A percentile compares a stretch with the other conserved stretches of the same genome.
Conservation (phyloP, 352 stramenopile genomes). For the Phytopythium mirpurense region DNA sequence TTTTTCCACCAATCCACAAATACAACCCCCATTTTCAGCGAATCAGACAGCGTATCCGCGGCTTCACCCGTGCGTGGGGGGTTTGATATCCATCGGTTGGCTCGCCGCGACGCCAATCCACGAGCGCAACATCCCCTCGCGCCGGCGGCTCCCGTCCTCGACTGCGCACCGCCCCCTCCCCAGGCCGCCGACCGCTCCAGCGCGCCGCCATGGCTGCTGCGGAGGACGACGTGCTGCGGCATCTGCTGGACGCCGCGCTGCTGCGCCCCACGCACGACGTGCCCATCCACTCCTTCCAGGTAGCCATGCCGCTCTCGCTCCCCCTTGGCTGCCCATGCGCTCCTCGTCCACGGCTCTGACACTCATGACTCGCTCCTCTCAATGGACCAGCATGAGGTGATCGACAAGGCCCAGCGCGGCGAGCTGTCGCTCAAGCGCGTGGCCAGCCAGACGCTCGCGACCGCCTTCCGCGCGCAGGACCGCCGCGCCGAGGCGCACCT, state of each 20-base stretch:
- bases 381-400: conserved; percentile 39
- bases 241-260: conserved; percentile 51
- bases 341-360: no score
- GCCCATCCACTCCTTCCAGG: conserved; percentile 61
- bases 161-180: background rate
- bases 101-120: background rate
- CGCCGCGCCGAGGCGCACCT: conserved; percentile 53
- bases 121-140: background rate
- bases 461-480: conserved; percentile 47
- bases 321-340: no score
- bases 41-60: background rate
- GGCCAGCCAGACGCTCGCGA: conserved; percentile 51
- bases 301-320: no score
- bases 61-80: no score
- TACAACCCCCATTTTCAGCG: background rate
- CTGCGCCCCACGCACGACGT: conserved; percentile 36
- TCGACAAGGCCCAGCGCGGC: conserved; percentile 53
- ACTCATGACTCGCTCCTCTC: background rate
- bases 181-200: background rate
- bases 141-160: background rate
- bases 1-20: conserved; percentile 3
- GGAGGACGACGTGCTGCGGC: conserved; percentile 58
- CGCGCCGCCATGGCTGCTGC: conserved; percentile 13
- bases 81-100: conserved; percentile 2
- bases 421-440: conserved; percentile 61